phyloP scores from a whole-genome alignment of 768 basidiomycete genomes.

The Collybiopsis confluens region DNA sequence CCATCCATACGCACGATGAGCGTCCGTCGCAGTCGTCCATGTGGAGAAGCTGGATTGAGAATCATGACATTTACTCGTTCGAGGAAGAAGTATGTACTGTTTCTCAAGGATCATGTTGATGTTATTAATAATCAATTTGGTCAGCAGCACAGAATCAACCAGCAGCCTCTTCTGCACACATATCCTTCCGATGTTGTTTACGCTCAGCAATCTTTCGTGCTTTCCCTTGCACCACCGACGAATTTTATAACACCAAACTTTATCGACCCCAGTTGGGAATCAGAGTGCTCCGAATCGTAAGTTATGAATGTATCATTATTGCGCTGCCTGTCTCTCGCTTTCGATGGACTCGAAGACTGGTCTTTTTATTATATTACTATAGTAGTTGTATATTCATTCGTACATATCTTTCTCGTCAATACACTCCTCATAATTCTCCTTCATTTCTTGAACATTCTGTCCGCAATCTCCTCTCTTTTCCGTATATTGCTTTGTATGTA shows the following conservation, averaged over 20 bases:
- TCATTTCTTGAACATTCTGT: background rate
- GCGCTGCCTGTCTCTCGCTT: background rate
- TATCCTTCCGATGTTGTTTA: constrained; percentile 8
- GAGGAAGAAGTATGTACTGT: constrained; percentile 7
- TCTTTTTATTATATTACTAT: background rate
- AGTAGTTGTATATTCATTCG: background rate
- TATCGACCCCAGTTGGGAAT: constrained; percentile 56
- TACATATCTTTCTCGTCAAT: background rate
- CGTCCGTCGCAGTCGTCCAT: background rate
- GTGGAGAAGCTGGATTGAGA: background rate
- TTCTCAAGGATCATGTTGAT: background rate
- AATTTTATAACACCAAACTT: constrained; percentile 48
- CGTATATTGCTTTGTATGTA: background rate
- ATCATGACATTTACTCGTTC: background rate
- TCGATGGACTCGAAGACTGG: background rate
- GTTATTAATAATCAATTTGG: background rate
- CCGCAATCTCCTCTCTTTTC: background rate
- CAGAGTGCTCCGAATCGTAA: constrained; percentile 30
- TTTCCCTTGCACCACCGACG: constrained; percentile 39
- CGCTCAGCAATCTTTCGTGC: constrained; percentile 30
- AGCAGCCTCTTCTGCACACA: background rate
- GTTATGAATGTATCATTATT: constrained; percentile 8
- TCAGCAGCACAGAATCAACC: background rate
- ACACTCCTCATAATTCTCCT: background rate
- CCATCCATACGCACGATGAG: background rate